These are phyloP conservation scores for Beverwykella pulmonaria DNA, from an alignment of 495 filamentous ascomycete genomes.

Conservation along the genomic window DNA sequence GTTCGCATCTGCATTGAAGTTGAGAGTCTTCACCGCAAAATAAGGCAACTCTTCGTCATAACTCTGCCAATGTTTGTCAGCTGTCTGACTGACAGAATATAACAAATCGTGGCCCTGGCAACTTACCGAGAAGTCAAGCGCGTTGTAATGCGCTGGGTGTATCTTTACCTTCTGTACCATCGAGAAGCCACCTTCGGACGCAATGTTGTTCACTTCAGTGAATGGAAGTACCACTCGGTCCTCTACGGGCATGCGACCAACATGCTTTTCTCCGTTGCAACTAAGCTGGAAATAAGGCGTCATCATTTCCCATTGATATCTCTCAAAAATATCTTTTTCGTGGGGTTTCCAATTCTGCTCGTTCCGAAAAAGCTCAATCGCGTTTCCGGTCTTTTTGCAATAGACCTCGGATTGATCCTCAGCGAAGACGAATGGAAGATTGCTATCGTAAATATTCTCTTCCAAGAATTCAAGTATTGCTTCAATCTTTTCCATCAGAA, in stretches of 20 bases:
- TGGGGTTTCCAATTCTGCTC: background rate
- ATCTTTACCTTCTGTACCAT: conserved; percentile 10
- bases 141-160: conserved; percentile 15
- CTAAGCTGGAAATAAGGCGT: conserved; percentile 14
- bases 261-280: background rate
- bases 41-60: background rate
- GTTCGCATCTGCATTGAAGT: background rate
- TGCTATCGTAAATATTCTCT: conserved; percentile 4
- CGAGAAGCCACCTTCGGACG: background rate
- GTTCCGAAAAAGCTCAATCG: background rate
- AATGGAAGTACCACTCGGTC: conserved; percentile 10
- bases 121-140: background rate
- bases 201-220: background rate
- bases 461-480: conserved; percentile 6
- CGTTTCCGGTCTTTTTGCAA: background rate
- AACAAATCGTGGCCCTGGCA: background rate
- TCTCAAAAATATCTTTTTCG: conserved; percentile 1
- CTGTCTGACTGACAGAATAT: background rate
- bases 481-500: background rate
- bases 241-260: background rate
- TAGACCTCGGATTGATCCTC: background rate
- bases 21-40: conserved; percentile 6
- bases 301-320: conserved; percentile 12
- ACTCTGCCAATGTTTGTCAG: background rate
- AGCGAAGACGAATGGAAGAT: conserved; percentile 6